These are phyloP conservation scores for Candida suzukii DNA, from an alignment of 805 yeast genomes.

Conservation along the genomic window DNA sequence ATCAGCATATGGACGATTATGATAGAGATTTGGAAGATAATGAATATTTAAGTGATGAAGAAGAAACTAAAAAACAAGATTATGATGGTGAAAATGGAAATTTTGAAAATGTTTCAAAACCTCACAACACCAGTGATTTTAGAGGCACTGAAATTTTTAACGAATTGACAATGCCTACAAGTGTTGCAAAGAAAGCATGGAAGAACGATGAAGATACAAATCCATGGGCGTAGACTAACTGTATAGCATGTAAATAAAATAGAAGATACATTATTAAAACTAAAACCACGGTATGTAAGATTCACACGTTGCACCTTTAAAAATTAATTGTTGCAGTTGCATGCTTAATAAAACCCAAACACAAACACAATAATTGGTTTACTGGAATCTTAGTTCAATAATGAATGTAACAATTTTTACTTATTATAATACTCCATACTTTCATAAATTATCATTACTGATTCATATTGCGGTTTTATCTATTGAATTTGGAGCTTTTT, in stretches of 20 bases:
- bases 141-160: constrained; percentile 43
- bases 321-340: not conserved
- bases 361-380: not conserved
- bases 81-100: constrained; percentile 19
- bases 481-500: too few species aligned
- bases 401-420: too few species aligned
- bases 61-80: constrained; percentile 10
- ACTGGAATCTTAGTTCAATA: too few species aligned
- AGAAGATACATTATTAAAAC: too few species aligned
- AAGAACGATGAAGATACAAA: constrained; percentile 51
- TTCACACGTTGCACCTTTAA: not conserved
- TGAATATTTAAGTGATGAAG: constrained; percentile 9
- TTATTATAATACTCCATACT: too few species aligned
- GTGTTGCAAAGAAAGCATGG: constrained; percentile 46
- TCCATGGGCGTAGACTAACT: constrained; percentile 46
- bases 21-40: constrained; percentile 1
- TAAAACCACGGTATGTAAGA: not conserved
- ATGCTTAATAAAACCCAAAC: not conserved
- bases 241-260: too few species aligned
- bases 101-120: constrained; percentile 1
- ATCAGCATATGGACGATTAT: constrained; percentile 24
- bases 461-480: too few species aligned
- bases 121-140: constrained; percentile 4
- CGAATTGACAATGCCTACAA: constrained; percentile 40
- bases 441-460: too few species aligned